Percentiles rank a stretch among this genome's conserved stretches.
Evolutionary conservation across 2,329 filamentous ascomycete species (phyloP).

Genomic region (Aspergillus niger): DNA sequence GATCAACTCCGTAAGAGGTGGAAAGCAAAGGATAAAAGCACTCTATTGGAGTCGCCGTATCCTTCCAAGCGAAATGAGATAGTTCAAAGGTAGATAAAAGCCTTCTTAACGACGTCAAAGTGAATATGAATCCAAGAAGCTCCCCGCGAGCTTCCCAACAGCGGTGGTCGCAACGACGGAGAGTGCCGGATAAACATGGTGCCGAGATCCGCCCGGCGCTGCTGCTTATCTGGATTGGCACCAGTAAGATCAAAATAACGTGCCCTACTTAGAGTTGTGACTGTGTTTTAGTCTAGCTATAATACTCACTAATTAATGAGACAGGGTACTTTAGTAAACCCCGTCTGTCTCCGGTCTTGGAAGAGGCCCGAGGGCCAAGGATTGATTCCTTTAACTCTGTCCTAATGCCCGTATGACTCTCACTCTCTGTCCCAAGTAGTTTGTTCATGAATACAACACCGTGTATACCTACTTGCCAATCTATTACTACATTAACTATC

Average conservation of each 20-base stretch:
- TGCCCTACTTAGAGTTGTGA: not conserved
- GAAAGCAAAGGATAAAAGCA: not conserved
- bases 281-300: not conserved
- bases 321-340: not conserved
- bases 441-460: not conserved
- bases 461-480: not conserved
- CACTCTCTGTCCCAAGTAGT: not conserved
- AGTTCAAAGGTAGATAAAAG: not conserved
- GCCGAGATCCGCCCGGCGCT: conserved; percentile 12
- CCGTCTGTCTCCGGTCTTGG: not conserved
- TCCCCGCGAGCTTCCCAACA: conserved; percentile 15
- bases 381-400: not conserved
- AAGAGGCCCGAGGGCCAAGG: not conserved
- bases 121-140: conserved; percentile 11
- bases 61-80: not conserved
- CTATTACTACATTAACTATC: not conserved
- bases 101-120: not conserved
- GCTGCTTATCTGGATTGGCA: not conserved
- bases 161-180: conserved; percentile 15
- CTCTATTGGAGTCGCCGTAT: not conserved
- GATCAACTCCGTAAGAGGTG: not conserved
- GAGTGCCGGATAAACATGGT: conserved; percentile 12
- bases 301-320: not conserved
- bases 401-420: not conserved
- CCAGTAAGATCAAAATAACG: not conserved